Base-by-base conservation (phyloP, 2,329 filamentous ascomycete genomes). In the Phialocephala sp. region DNA sequence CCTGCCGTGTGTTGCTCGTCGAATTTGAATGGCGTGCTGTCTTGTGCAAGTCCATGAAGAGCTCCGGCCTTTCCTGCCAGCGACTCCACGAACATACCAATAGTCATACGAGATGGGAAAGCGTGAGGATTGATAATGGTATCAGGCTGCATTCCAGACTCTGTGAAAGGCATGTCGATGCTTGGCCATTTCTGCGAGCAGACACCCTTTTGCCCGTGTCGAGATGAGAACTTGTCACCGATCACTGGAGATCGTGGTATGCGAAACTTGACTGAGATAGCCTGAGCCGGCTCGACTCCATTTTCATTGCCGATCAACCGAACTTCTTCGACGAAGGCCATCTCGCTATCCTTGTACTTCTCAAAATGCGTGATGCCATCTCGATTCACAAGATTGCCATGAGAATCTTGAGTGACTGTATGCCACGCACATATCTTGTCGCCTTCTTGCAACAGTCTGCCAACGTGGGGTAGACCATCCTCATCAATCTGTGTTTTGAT, bases 121-220 rank as follows among this genome's bases (percentile, higher is more conserved):
- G 95, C 95, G 85, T 99, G 95, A 47, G 95, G 95, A 81, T 99
- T 99, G 84, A 99, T 99, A 80, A 99, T 99, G 74, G 97, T 85
- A 79, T 99, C 95, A 11, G 95, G 95, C 76, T 97, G 94, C 67
- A 99, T 98, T 62, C 95, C 95, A 6, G 91, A 92, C 81, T 99
- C 95, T 2, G 92, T 93, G 80, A 98, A 99, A 3, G 95, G 95
- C 92, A 99, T 95, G 77, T 98, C 94, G 66, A 91, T 83, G 2
- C 89, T 87, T 0, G 94, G 95, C 93, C 95, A 99, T 78, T 97
- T 95, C 77, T 98, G 94, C 20, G 93, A 97, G 75, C 87, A 90
- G 59, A 98, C 95, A 88, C 95, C 95, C 81, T 99, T 99, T 78
- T 99, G 95, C 67, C 95, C 95, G 84, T 99, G 95, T 68, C 95